Conservation (phyloP, 2,329 filamentous ascomycete genomes). For the Fusarium proliferatum region DNA sequence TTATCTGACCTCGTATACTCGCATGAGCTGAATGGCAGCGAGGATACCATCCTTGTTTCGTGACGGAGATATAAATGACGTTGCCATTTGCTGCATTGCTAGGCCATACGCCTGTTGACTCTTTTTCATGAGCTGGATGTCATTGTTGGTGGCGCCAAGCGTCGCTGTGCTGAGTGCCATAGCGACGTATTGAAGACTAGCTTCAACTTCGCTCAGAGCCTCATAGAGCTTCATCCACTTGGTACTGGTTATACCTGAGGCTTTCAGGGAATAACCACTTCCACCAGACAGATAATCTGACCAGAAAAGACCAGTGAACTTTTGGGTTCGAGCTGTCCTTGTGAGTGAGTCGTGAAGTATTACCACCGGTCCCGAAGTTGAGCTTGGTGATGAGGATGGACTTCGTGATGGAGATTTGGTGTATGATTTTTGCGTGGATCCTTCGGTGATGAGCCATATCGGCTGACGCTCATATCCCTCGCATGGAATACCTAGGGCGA, state of each 20-base stretch:
- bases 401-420: not conserved
- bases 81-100: constrained; percentile 9
- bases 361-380: fast-evolving
- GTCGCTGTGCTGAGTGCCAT: constrained; percentile 26
- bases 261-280: not conserved
- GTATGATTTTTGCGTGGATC: not conserved
- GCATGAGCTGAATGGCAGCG: constrained; percentile 15
- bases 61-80: not conserved
- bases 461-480: constrained; percentile 3
- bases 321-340: constrained; percentile 1
- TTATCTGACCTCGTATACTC: constrained; percentile 1
- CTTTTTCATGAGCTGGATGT: constrained; percentile 1
- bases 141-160: not conserved
- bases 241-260: not conserved
- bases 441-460: constrained; percentile 24
- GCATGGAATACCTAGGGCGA: not conserved
- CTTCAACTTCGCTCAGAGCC: not conserved
- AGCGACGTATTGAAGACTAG: constrained; percentile 3
- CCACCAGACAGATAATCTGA: constrained; percentile 17
- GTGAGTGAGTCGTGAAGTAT: constrained; percentile 3
- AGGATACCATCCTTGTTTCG: not conserved
- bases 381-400: not conserved
- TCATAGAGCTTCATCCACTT: constrained; percentile 10
- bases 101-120: constrained; percentile 10
- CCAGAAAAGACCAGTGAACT: constrained; percentile 20